A percentile compares a stretch with the other conserved stretches of the same genome.
phyloP scores from a whole-genome alignment of 805 yeast species.

The Lachancea lanzarotensis region DNA sequence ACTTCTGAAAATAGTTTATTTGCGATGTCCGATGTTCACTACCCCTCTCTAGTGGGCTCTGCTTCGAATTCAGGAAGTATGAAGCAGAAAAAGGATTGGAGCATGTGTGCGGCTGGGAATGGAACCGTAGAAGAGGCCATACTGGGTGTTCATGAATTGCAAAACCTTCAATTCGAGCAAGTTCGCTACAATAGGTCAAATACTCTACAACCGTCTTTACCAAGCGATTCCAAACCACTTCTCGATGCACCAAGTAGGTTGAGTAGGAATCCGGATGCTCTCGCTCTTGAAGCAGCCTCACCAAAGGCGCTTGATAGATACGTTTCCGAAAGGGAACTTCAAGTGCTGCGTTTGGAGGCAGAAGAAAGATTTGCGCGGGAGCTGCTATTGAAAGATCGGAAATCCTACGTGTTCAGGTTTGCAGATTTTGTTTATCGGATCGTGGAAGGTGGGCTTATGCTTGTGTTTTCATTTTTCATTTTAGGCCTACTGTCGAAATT shows the following conservation, averaged over 20 bases:
- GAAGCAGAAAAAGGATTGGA: slow-evolving; percentile 39
- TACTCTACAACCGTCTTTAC: slow-evolving; percentile 11
- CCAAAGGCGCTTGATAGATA: slow-evolving; percentile 18
- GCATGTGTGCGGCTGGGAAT: slow-evolving; percentile 33
- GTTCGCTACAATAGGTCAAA: slow-evolving; percentile 8
- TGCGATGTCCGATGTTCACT: slow-evolving; percentile 72
- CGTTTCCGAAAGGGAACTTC: slow-evolving; percentile 25
- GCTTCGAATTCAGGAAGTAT: slow-evolving; percentile 68
- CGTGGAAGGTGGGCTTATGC: slow-evolving; percentile 37
- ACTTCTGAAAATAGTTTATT: slow-evolving; percentile 68
- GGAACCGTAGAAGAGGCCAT: slow-evolving; percentile 39
- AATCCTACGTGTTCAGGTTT: slow-evolving; percentile 14
- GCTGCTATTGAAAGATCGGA: slow-evolving; percentile 12
- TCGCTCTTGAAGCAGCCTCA: slow-evolving; percentile 2
- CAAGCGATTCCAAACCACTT: slow-evolving; percentile 10
- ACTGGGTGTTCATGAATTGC: slow-evolving; percentile 43
- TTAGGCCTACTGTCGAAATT: slow-evolving; percentile 28
- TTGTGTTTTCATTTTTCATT: slow-evolving; percentile 28
- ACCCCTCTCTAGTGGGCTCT: slow-evolving; percentile 73
- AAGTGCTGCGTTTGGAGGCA: slow-evolving; percentile 19
- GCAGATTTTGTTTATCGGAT: slow-evolving; percentile 31
- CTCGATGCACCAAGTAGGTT: slow-evolving; percentile 4
- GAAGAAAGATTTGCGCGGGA: slow-evolving; percentile 25
- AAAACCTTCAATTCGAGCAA: slow-evolving; percentile 12
- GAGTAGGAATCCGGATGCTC: background rate